Evolutionary conservation across 2,329 filamentous ascomycete species (phyloP), one percentile per base, ranked within the genome.

Genomic region (Calonectria pteridis): DNA sequence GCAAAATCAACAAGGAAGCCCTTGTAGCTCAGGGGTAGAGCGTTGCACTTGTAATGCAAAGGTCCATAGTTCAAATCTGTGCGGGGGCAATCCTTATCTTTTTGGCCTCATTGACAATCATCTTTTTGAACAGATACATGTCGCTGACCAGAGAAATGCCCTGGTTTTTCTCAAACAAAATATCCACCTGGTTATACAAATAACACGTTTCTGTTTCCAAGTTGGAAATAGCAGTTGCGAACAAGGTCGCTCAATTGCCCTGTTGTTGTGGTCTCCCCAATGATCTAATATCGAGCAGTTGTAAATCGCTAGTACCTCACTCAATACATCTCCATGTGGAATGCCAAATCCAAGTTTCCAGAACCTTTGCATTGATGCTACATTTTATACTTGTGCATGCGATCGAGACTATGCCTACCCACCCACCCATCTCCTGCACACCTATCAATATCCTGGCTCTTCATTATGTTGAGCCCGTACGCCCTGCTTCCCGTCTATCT

Each of bases 401-500:
- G 26, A 37, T 58, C 37, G 37, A 58, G 29, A 67, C 63, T 64
- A 33, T 64, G 58, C 67, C 65, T 58, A 49, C 51, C 65, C 33
- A 43, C 29, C 46, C 46, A 16, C 18, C 46, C 23, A 65, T 68
- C 51, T 58, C 51, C 31, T 49, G 26, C 55, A 50, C 69, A 53
- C 59, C 49, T 59, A 26, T 23, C 65, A 58, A 73, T 78, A 69
- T 73, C 69, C 65, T 67, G 58, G n/a, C 67, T 65, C 62, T 37
- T 40, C 62, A 62, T 64, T 28, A 67, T 53, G 65, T 72, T 40
- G 73, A 63, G 69, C 31, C 68, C 64, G 51, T 78, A 68, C 74
- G 72, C 76, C 77, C 74, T 35, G 69, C 63, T 62, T 20, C 50
- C 75, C 33, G 66, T 79, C 77, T 79, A 79, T 79, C 76, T 66